Conservation (phyloP, 1,139 yeast species). For the Blastobotrys raffinosifermentans region DNA sequence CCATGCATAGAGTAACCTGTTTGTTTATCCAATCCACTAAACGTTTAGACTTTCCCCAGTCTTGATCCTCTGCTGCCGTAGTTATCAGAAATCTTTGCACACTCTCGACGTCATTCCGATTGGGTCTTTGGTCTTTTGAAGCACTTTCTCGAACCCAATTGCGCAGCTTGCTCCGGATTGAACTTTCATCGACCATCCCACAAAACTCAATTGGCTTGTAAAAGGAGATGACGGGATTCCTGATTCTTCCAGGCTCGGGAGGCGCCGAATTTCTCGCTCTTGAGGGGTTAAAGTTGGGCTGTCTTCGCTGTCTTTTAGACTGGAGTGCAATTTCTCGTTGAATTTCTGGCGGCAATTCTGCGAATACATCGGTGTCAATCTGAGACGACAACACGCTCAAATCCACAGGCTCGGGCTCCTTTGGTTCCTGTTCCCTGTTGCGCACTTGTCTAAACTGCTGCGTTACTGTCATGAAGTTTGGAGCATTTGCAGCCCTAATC, state of each 20-base stretch:
- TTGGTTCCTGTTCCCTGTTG: slow-evolving; percentile 16
- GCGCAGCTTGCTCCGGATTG: slow-evolving; percentile 36
- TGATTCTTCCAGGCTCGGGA: background rate
- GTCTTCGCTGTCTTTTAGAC: background rate
- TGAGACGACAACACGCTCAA: slow-evolving; percentile 5
- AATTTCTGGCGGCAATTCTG: slow-evolving; percentile 15
- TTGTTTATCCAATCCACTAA: slow-evolving; percentile 18
- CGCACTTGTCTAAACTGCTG: slow-evolving; percentile 19
- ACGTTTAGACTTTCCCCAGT: slow-evolving; percentile 23
- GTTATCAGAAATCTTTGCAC: slow-evolving; percentile 21
- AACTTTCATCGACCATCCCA: slow-evolving; percentile 29
- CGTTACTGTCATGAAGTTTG: slow-evolving; percentile 12
- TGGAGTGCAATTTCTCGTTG: slow-evolving; percentile 9
- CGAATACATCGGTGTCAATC: slow-evolving; percentile 12
- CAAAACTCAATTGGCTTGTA: slow-evolving; percentile 38
- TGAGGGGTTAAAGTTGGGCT: background rate
- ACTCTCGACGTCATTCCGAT: slow-evolving; percentile 44
- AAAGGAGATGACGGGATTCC: slow-evolving; percentile 5
- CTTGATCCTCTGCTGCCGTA: slow-evolving; percentile 15
- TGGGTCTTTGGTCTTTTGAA: no score
- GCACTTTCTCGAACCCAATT: slow-evolving; percentile 51
- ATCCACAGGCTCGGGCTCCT: slow-evolving; percentile 3
- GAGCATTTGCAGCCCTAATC: background rate
- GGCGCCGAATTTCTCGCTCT: slow-evolving; percentile 3
- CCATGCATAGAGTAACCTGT: no score